phyloP scores from a whole-genome alignment of 1,284 basidiomycete species.

The Anthracocystis setariae region DNA sequence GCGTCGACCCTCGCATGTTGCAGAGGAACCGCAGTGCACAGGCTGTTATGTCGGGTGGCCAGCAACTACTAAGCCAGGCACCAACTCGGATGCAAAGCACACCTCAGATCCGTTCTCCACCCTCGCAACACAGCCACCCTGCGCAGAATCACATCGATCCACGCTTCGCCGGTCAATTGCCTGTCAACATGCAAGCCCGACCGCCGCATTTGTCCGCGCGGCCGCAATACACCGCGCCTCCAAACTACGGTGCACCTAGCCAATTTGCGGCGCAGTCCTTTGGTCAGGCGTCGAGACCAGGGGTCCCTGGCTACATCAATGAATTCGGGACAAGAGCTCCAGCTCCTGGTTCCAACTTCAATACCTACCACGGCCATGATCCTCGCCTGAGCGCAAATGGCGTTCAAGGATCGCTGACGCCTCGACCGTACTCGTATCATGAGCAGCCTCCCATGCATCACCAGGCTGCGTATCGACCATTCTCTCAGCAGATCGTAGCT shows the following conservation, averaged over 20 bases:
- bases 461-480: constrained; percentile 27
- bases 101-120: constrained; percentile 42
- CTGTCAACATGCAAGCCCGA: constrained; percentile 15
- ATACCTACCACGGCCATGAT: constrained; percentile 45
- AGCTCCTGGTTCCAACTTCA: constrained; percentile 17
- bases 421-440: constrained; percentile 56
- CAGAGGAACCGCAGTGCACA: constrained; percentile 48
- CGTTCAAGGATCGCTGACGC: constrained; percentile 31
- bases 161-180: constrained; percentile 20
- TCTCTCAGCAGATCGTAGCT: constrained; percentile 14
- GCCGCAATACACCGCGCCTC: constrained; percentile 28
- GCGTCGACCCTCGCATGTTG: constrained; percentile 32
- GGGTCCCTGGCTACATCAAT: constrained; percentile 24
- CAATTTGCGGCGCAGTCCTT: constrained; percentile 29
- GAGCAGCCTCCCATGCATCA: constrained; percentile 41
- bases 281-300: constrained; percentile 14
- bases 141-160: constrained; percentile 21
- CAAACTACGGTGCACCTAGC: constrained; percentile 15
- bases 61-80: constrained; percentile 22
- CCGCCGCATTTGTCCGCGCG: constrained; percentile 15
- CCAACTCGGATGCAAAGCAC: constrained; percentile 38
- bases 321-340: constrained; percentile 39
- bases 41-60: constrained; percentile 34
- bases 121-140: constrained; percentile 9
- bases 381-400: constrained; percentile 25